Evolutionary conservation across 768 basidiomycete species (phyloP).

Genomic region (Podaxis sp.): DNA sequence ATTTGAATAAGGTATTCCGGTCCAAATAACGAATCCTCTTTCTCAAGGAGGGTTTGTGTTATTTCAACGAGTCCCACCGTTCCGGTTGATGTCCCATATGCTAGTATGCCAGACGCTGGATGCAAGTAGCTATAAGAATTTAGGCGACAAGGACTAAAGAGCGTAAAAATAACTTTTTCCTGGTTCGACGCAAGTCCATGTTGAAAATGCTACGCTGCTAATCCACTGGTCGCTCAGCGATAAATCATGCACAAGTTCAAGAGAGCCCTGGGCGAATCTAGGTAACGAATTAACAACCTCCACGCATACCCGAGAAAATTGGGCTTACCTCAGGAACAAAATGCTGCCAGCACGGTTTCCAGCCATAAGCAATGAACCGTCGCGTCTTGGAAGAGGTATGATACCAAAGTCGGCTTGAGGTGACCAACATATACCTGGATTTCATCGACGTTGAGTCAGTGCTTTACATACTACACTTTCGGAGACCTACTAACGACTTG

Average conservation of each 20-base stretch:
- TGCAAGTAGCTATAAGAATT: neutral
- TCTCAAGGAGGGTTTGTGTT: slow-evolving; percentile 41
- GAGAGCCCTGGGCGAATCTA: neutral
- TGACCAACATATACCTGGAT: slow-evolving; percentile 71
- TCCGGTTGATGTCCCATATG: slow-evolving; percentile 61
- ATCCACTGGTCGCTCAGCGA: slow-evolving; percentile 61
- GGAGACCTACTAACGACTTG: slow-evolving; percentile 57
- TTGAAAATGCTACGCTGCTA: slow-evolving; percentile 57
- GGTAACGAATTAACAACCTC: neutral
- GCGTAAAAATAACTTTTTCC: slow-evolving; percentile 41
- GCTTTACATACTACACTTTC: neutral
- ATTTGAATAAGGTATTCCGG: slow-evolving; percentile 35
- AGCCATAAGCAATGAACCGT: slow-evolving; percentile 67
- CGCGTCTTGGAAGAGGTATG: slow-evolving; percentile 44
- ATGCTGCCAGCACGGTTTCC: slow-evolving; percentile 70
- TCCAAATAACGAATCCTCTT: slow-evolving; percentile 27
- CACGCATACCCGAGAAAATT: neutral
- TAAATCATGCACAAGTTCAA: slow-evolving; percentile 32
- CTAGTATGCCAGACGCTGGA: slow-evolving; percentile 57
- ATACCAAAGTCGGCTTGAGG: slow-evolving; percentile 55
- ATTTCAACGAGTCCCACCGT: slow-evolving; percentile 55
- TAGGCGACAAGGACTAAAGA: neutral
- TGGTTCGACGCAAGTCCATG: slow-evolving; percentile 42
- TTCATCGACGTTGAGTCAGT: neutral
- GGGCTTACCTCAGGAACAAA: slow-evolving; percentile 48